Evolutionary conservation across 192 early-diverging fungal genomes (phyloP), one percentile per base, ranked within the genome.

Genomic region (Coemansia sp.): DNA sequence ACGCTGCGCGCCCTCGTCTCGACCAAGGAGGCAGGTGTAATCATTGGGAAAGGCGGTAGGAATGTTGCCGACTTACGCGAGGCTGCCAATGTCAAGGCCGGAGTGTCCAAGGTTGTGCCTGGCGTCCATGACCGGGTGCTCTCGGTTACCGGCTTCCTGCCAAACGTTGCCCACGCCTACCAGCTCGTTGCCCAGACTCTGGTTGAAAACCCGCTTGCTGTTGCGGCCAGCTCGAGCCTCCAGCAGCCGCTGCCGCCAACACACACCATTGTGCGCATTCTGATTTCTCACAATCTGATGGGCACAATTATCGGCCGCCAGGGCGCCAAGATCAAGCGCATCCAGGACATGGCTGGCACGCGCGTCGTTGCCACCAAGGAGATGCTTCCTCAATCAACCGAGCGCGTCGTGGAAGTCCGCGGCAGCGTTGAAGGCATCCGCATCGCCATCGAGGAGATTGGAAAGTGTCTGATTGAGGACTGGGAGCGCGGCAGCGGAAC

Each of bases 301-400:
- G 93, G 93, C 19, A 91, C 90, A 60, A 86, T 99, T 65, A 97
- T 99, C 81, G 97, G 97, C 43, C 93, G 95, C 68, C 89, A 89
- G 73, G 96, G 96, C 56, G 70, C 86, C 64, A 94, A 94, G 84
- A 98, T 99, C 78, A 97, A 95, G 85, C 92, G 95, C 71, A 93
- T 99, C 61, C 96, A 98, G 84, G 92, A 96, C 50, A 77, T 86
- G 15, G 94, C 94, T n/a, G 88, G 90, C 42, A 92, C 92, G 10
- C 89, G 91, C 43, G 87, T 98, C 81, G 89, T 88, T 38, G 92
- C 96, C 7, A 88, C 91, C 62, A 95, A 97, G 77, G 93, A 96
- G 65, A 91, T 94, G 84, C 83, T 99, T 26, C 95, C 95, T 37
- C 91, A 94, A 74, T 92, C 89, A 13, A 98, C 95, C 16, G 97